Conservation (phyloP, 2,329 filamentous ascomycete genomes). For the Botrytis elliptica region DNA sequence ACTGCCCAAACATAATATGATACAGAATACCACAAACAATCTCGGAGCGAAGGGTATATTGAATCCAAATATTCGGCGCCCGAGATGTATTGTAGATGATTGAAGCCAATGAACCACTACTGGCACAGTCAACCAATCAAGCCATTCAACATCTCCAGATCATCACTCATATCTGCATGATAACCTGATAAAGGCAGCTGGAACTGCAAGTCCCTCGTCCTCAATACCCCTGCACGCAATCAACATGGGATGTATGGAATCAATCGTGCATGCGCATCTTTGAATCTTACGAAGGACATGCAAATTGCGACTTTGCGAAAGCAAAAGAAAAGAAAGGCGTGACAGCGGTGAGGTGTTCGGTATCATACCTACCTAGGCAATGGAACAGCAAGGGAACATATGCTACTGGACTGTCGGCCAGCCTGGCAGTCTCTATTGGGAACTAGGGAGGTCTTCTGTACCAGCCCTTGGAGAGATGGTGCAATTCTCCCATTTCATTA, state of each 20-base stretch:
- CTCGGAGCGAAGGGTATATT: not conserved
- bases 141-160: not conserved
- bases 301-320: not conserved
- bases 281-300: not conserved
- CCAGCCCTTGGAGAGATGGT: not conserved
- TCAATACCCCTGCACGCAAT: not conserved
- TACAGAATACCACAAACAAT: not conserved
- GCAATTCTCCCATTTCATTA: conserved; percentile 1
- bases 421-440: not conserved
- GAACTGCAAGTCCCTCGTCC: not conserved
- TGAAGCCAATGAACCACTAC: not conserved
- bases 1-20: not conserved
- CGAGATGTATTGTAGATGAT: not conserved
- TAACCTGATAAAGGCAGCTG: not conserved
- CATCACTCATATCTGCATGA: not conserved
- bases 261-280: not conserved
- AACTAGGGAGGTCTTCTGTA: not conserved
- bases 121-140: not conserved
- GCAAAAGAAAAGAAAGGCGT: not conserved
- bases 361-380: not conserved
- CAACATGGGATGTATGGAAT: not conserved
- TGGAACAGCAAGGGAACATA: not conserved
- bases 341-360: not conserved
- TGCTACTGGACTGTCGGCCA: not conserved
- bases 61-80: not conserved